Conservation (phyloP, 805 yeast genomes). For the Saccharomyces kudriavzevii region DNA sequence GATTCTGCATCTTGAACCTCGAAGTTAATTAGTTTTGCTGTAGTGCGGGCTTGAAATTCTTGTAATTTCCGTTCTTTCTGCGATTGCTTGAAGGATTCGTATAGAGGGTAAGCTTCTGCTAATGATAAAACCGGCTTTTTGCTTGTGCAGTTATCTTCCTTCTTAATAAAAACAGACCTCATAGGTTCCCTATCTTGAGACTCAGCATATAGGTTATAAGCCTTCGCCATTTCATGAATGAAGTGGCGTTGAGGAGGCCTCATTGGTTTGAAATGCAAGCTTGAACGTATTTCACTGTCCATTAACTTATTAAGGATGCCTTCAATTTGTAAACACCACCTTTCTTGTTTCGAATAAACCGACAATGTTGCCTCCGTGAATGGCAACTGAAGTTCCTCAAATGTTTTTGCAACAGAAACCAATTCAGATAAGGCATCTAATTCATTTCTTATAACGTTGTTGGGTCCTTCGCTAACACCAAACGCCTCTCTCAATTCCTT, state of each 20-base stretch:
- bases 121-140: conserved; percentile 19
- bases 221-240: conserved; percentile 56
- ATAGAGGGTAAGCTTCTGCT: conserved; percentile 34
- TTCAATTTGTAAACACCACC: conserved; percentile 67
- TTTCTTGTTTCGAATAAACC: conserved; percentile 45
- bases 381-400: conserved; percentile 27
- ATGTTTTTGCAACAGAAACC: conserved; percentile 19
- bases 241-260: conserved; percentile 57
- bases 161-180: conserved; percentile 57
- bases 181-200: conserved; percentile 79
- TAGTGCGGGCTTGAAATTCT: conserved; percentile 23
- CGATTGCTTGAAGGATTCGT: conserved; percentile 35
- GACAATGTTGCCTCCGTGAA: conserved; percentile 42
- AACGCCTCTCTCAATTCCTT: conserved; percentile 58
- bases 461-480: conserved; percentile 21
- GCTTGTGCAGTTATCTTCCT: conserved; percentile 23
- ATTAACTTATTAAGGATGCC: conserved; percentile 42
- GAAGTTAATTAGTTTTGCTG: conserved; percentile 19
- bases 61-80: conserved; percentile 28
- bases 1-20: conserved; percentile 17
- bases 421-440: conserved; percentile 13
- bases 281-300: conserved; percentile 32
- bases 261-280: conserved; percentile 69
- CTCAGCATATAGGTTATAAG: conserved; percentile 53
- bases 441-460: conserved; percentile 4